Evolutionary conservation across 352 stramenopile species (phyloP), one percentile per base, ranked within the genome.

Genomic region (Phytophthora syringae): DNA sequence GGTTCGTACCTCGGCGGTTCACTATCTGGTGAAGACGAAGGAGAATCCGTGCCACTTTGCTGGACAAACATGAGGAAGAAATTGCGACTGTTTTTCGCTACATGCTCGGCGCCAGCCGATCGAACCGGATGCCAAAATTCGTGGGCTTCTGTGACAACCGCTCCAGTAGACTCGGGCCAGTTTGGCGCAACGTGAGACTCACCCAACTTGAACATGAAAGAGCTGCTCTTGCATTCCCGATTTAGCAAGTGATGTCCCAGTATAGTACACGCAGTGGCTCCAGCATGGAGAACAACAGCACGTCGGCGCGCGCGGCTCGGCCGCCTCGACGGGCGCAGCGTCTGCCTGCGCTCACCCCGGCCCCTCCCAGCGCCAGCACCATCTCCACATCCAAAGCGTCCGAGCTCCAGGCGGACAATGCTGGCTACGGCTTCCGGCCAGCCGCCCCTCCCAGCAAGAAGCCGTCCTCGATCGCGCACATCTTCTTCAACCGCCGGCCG

Each of bases 401-500:
- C n/a, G n/a, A n/a, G n/a, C n/a, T n/a, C n/a, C n/a, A n/a, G n/a
- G n/a, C n/a, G n/a, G n/a, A n/a, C n/a, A n/a, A n/a, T n/a, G n/a
- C n/a, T n/a, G n/a, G n/a, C n/a, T n/a, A n/a, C n/a, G n/a, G n/a
- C n/a, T n/a, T n/a, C n/a, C n/a, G n/a, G n/a, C n/a, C 37, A 4
- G 44, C 39, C 16, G 47, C 42, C 3, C 16, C 43, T 2, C 2
- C 52, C 7, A 22, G 27, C 21, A 77, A 72, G 47, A 78, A 78
- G 39, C 62, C 64, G 15, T 70, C 71, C 11, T 71, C 62, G 2
- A 64, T 80, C 21, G 60, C 55, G 4, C 72, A 81, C 62, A 75
- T 79, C 39, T 84, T 84, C 70, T 84, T 81, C 58, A 84, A 79
- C 39, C 65, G 75, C 36, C 64, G 72, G 48, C 75, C 75, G 13